phyloP scores from a whole-genome alignment of 1,284 basidiomycete genomes.

The Butyriboletus appendiculatus region DNA sequence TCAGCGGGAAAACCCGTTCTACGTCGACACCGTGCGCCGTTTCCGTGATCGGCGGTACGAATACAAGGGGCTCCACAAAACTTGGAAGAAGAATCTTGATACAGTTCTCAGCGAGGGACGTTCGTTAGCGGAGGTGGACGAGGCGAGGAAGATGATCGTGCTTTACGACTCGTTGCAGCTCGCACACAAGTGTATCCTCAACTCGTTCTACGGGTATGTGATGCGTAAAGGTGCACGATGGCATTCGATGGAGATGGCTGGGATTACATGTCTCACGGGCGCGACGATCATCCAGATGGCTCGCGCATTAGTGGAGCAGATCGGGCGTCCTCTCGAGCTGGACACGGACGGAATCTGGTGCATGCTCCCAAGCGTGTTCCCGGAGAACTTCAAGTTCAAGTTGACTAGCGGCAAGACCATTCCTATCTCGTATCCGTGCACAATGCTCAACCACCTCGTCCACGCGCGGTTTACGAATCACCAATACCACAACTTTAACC shows the following conservation, averaged over 20 bases:
- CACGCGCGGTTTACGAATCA: conserved; percentile 96
- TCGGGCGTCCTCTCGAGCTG: conserved; percentile 95
- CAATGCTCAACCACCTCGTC: conserved; percentile 99
- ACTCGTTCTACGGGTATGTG: conserved; percentile 99
- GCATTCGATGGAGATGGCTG: conserved; percentile 99
- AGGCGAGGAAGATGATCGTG: conserved; percentile 99
- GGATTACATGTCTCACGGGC: conserved; percentile 99
- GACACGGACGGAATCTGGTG: conserved; percentile 99
- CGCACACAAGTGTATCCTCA: conserved; percentile 99
- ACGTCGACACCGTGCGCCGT: conserved; percentile 96
- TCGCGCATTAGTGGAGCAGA: conserved; percentile 95
- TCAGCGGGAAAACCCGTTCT: conserved; percentile 98
- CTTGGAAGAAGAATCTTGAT: conserved; percentile 99
- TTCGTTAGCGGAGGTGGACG: conserved; percentile 85
- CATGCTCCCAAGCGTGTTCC: conserved; percentile 98
- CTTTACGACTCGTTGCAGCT: conserved; percentile 99
- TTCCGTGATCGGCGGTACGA: conserved; percentile 99
- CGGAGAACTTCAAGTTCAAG: conserved; percentile 98
- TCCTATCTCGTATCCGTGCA: conserved; percentile 96
- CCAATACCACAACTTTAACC: conserved; percentile 94
- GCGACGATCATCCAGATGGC: conserved; percentile 99
- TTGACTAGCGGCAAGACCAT: conserved; percentile 87
- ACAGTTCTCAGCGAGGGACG: conserved; percentile 64
- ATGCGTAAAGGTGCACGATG: conserved; percentile 99
- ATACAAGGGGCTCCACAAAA: conserved; percentile 99